Evolutionary conservation across 495 filamentous ascomycete genomes (phyloP).

Genomic region (Xylaria sp.): DNA sequence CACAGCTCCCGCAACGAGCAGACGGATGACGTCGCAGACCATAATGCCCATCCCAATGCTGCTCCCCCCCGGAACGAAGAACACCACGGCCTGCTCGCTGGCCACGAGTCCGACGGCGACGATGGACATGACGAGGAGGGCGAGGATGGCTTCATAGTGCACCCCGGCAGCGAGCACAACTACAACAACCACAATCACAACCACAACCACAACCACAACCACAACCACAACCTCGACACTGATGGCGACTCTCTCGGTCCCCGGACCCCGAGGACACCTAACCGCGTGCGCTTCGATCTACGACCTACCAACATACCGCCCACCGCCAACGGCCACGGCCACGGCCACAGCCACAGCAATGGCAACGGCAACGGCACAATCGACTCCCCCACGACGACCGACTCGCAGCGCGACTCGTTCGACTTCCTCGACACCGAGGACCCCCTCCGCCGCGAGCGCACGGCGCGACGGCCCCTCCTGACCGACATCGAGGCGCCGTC

Average conservation of each 20-base stretch:
- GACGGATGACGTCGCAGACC: constrained; percentile 19
- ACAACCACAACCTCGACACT: constrained; percentile 26
- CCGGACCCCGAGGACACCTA: constrained; percentile 76
- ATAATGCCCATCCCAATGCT: constrained; percentile 26
- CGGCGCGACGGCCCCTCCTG: constrained; percentile 69
- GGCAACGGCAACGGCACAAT: constrained; percentile 33
- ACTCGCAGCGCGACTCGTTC: constrained; percentile 43
- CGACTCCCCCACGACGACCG: constrained; percentile 34
- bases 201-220: constrained; percentile 27
- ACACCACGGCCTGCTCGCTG: constrained; percentile 52
- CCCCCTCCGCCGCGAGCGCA: constrained; percentile 43
- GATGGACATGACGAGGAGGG: constrained; percentile 31
- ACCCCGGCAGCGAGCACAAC: constrained; percentile 39
- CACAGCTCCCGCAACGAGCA: constrained; percentile 44
- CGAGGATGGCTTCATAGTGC: constrained; percentile 48
- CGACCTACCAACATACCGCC: constrained; percentile 51
- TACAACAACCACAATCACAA: constrained; percentile 30
- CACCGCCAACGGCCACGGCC: constrained; percentile 38
- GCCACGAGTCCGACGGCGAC: constrained; percentile 34
- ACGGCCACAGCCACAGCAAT: too few species aligned
- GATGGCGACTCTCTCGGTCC: constrained; percentile 39
- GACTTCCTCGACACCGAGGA: constrained; percentile 54
- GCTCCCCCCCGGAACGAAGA: constrained; percentile 47
- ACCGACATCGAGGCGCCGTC: constrained; percentile 88
- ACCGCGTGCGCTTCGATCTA: constrained; percentile 91